phyloP scores from a whole-genome alignment of 768 basidiomycete genomes.

The Termitomyces sp. region DNA sequence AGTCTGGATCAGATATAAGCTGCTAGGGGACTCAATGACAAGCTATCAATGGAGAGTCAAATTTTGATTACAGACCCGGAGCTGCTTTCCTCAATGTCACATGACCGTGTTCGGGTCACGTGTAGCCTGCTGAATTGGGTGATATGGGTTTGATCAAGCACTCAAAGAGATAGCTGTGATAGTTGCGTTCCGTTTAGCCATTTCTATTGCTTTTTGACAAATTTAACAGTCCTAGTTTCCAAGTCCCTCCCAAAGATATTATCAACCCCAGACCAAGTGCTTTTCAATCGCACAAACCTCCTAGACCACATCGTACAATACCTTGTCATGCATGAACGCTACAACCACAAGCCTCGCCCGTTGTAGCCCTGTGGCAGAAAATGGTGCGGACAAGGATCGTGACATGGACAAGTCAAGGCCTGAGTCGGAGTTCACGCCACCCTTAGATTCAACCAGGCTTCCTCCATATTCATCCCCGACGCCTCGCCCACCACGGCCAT shows the following conservation, averaged over 20 bases:
- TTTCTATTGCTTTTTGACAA: background rate
- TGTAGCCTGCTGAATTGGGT: slow-evolving; percentile 65
- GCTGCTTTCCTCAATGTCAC: slow-evolving; percentile 57
- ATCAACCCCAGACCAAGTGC: slow-evolving; percentile 32
- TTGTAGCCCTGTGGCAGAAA: background rate
- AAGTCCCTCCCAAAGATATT: slow-evolving; percentile 74
- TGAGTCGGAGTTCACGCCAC: slow-evolving; percentile 70
- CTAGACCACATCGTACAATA: slow-evolving; percentile 36
- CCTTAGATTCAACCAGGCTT: slow-evolving; percentile 14
- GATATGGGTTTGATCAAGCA: slow-evolving; percentile 64
- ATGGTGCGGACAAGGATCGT: slow-evolving; percentile 14
- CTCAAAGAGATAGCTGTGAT: slow-evolving; percentile 77
- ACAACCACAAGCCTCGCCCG: slow-evolving; percentile 19
- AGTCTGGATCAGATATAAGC: no score
- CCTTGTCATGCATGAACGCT: slow-evolving; percentile 30
- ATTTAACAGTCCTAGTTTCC: slow-evolving; percentile 50
- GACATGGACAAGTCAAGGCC: slow-evolving; percentile 38
- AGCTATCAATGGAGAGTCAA: no score
- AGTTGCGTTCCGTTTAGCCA: slow-evolving; percentile 38
- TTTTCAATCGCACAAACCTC: slow-evolving; percentile 15
- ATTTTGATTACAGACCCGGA: no score
- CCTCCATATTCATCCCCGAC: slow-evolving; percentile 10
- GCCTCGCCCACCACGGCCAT: slow-evolving; percentile 15
- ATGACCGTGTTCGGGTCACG: slow-evolving; percentile 60
- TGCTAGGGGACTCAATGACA: no score